Base-by-base conservation (phyloP, 2,329 filamentous ascomycete species). In the Fusarium albosuccineum region DNA sequence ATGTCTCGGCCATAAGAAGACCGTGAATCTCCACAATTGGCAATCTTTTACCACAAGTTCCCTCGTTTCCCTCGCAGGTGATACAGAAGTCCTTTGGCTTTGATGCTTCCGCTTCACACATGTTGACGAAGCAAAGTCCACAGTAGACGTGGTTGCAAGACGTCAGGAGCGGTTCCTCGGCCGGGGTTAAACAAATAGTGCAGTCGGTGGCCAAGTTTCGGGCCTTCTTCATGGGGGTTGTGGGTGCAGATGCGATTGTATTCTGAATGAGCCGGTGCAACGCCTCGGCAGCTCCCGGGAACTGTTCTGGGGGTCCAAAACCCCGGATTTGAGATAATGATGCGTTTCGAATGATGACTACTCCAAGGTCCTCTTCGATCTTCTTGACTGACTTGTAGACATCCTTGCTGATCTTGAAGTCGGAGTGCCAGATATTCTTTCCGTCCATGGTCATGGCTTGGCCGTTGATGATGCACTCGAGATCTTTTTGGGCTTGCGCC, bases 141-240 rank as follows among this genome's bases (percentile, higher is more conserved):
- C 82, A 85, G 62, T 83, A 84, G 10, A 74, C 39, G 60, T 85
- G 82, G 2, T 65, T 70, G 64, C 82, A 84, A 2, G 51, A 41
- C 6, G 75, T 80, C 9, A 41, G 67, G 11, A 83, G 57, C 1
- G 77, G 66, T 5, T 80, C 71, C n/a, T 81, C 78, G 1, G 76
- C 76, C 27, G 76, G 73, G 11, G 65, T 75, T 70, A 74, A 79
- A 55, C 81, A 83, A 7, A 80, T 73, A 0, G 75, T 52, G 6
- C 63, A 66, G 4, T 60, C 80, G 79, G 46, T 74, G 67, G 51
- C 22, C 10, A 9, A 27, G 39, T 22, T 54, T 10, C 5, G 59
- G 10, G 7, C 60, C 48, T n/a, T 52, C 55, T 30, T 6, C 11
- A 22, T 22, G 17, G 17, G 17, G 4, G 2, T 22, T 22, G 17